Evolutionary conservation across 345 rosid genomes (phyloP).

Genomic region (Syzygium grande): DNA sequence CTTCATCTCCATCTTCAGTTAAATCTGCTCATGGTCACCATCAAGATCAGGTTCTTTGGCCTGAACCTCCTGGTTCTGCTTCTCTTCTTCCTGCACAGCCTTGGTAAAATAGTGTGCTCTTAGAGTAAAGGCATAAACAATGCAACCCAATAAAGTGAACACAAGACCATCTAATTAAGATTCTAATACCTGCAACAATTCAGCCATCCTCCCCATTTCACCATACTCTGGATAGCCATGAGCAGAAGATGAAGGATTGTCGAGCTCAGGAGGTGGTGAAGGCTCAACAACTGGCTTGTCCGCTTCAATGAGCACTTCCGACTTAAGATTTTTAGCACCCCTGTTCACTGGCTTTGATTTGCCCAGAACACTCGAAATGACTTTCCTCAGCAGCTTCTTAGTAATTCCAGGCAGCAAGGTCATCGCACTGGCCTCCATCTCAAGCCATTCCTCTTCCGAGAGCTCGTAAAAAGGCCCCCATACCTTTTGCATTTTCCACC

Average conservation of each 20-base stretch:
- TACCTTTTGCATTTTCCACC: neutral
- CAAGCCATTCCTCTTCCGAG: neutral
- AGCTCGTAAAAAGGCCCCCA: neutral
- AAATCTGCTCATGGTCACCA: neutral
- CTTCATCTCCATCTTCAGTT: neutral
- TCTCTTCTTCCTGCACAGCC: conserved; percentile 4
- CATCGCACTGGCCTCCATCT: neutral
- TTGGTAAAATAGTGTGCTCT: neutral
- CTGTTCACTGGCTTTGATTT: neutral
- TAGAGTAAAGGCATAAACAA: neutral
- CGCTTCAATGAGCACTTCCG: neutral
- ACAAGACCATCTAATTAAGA: neutral
- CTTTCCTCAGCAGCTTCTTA: conserved; percentile 2
- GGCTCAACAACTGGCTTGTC: neutral
- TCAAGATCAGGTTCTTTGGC: neutral
- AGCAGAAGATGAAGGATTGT: neutral
- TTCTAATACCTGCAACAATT: conserved; percentile 1
- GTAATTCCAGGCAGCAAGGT: neutral
- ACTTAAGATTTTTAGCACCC: neutral
- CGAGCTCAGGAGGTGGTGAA: neutral
- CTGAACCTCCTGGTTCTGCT: neutral
- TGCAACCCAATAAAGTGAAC: neutral
- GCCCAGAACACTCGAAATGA: neutral
- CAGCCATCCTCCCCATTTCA: neutral
- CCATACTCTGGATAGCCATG: neutral